Base-by-base conservation (phyloP, 768 basidiomycete species). In the Mycena rebaudengoi region DNA sequence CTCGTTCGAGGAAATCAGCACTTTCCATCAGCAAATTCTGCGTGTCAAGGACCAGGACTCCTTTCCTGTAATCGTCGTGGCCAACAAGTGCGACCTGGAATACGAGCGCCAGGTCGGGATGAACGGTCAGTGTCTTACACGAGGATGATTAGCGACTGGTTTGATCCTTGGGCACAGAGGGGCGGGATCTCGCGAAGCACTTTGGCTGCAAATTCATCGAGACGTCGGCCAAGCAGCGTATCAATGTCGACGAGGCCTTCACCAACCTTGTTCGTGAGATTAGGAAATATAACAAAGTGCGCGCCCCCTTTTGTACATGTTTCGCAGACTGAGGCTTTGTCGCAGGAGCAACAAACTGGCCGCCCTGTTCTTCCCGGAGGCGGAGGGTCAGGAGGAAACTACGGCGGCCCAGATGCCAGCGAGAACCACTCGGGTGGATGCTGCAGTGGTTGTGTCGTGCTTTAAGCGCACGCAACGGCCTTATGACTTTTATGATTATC, bases 181-280 rank as follows among this genome's bases (percentile, higher is more conserved):
- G 98, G 6, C 93, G 94, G 54, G 95, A 98, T 70, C 89, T 99
- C 51, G 98, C 98, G 0, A 95, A 95, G 76, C 92, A 94, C 75
- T 95, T 96, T 74, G 91, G 65, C 23, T 66, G 95, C 81, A 94
- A 91, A 72, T 98, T 96, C 77, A 92, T 96, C 60, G 96, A 98
- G 77, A 97, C 95, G 1, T 98, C 96, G 5, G 96, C 96, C 44
- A 98, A 98, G 79, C 92, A 96, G 72, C 87, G 96, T 53, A 95
- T 96, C 80, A 98, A 98, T 70, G 96, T 99, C 57, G 96, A 98
- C 69, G 94, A 98, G 80, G 94, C 95, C 13, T 98, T 99, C 81
- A 88, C 86, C 71, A 91, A 91, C 65, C 91, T 99, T 68, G 95
- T 99, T 29, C 89, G 96, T 30, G 94, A 96, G 77, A 98, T 98